A percentile compares a stretch with the other conserved stretches of the same genome.
Evolutionary conservation across 2,329 filamentous ascomycete genomes (phyloP).

Genomic region (Chrysoporthe cubensis): DNA sequence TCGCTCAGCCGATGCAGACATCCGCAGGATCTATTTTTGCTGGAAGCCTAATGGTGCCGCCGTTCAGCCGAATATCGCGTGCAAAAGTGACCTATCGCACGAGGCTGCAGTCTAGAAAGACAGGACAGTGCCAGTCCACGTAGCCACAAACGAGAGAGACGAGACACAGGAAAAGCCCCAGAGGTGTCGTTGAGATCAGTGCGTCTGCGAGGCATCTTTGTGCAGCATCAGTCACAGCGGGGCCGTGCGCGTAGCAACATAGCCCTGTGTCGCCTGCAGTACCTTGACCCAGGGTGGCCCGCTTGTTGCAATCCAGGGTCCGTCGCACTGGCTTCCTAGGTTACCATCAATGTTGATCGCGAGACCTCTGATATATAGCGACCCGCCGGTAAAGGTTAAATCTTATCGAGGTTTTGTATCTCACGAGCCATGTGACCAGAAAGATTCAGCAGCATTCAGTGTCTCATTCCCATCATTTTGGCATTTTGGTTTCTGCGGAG

Average conservation of each 20-base stretch:
- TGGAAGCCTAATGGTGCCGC: background rate
- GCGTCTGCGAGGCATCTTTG: constrained; percentile 3
- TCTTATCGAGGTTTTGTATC: constrained; percentile 17
- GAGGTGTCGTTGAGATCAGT: background rate
- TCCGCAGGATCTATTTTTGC: background rate
- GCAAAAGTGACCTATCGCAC: background rate
- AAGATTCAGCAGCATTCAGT: constrained; percentile 22
- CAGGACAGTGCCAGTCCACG: background rate
- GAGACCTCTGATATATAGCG: constrained; percentile 19
- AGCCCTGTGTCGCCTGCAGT: constrained; percentile 3
- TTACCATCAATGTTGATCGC: constrained; percentile 18
- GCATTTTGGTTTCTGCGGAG: constrained; percentile 14
- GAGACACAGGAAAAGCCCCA: background rate
- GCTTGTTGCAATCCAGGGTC: constrained; percentile 16
- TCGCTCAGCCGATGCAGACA: background rate
- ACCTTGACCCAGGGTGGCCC: constrained; percentile 5
- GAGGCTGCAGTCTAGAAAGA: background rate
- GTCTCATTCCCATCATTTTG: constrained; percentile 9
- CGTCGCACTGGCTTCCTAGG: constrained; percentile 26
- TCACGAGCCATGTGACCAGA: constrained; percentile 13
- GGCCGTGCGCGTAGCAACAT: constrained; percentile 3
- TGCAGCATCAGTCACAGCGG: constrained; percentile 6
- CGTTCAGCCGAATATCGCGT: background rate
- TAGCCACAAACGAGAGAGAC: background rate
- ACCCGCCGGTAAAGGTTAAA: constrained; percentile 16